Evolutionary conservation across 441 rosid species (phyloP).

Genomic region (Geranium incanum): DNA sequence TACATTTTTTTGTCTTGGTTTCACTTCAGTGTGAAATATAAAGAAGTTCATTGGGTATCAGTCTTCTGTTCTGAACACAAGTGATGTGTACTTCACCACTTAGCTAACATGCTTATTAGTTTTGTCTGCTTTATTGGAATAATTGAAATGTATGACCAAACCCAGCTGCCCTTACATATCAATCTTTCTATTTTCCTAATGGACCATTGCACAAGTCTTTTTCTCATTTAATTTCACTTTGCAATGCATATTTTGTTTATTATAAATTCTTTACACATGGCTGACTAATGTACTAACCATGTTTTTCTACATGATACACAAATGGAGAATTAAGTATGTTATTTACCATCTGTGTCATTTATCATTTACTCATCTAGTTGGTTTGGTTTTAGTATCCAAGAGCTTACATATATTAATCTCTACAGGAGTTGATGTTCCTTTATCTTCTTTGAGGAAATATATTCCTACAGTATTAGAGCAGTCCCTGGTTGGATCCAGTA

Average conservation of each 20-base stretch:
- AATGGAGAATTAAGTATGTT: neutral
- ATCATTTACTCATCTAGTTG: slow-evolving; percentile 10
- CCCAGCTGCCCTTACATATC: neutral
- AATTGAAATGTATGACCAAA: neutral
- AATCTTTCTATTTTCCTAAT: neutral
- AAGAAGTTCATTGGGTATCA: slow-evolving; percentile 1
- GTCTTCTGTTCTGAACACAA: neutral
- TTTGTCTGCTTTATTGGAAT: neutral
- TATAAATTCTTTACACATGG: neutral
- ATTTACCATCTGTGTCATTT: neutral
- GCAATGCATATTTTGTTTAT: neutral
- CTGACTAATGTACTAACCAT: too few relatives aligned
- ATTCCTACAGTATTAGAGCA: slow-evolving; percentile 57
- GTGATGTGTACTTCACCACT: slow-evolving; percentile 8
- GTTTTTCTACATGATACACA: neutral
- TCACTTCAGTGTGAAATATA: neutral
- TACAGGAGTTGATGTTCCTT: slow-evolving; percentile 69
- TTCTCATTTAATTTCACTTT: neutral
- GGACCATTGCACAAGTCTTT: neutral
- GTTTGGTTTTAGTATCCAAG: slow-evolving; percentile 12
- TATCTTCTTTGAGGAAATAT: slow-evolving; percentile 64
- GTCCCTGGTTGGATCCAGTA: slow-evolving; percentile 69
- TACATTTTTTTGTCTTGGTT: neutral
- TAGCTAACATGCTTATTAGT: neutral
- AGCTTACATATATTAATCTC: slow-evolving; percentile 18